phyloP scores from a whole-genome alignment of 108 stramenopile genomes.

The Cyclotella cryptica region DNA sequence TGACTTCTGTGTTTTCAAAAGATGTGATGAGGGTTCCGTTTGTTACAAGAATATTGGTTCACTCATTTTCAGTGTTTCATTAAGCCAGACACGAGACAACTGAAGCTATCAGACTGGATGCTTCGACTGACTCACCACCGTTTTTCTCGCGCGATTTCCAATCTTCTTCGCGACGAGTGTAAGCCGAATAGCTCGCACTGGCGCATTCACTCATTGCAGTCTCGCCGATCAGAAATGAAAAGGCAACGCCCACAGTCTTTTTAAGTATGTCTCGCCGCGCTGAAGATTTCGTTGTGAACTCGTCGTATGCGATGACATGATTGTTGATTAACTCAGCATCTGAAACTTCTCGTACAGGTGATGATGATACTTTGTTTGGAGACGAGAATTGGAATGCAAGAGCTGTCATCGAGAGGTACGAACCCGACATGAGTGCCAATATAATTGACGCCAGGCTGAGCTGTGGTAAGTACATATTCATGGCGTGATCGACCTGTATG shows the following conservation, averaged over 20 bases:
- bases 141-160: slow-evolving; percentile 72
- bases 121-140: slow-evolving; percentile 75
- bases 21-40: not conserved
- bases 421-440: no score
- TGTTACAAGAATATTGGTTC: not conserved
- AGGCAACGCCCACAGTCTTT: slow-evolving; percentile 20
- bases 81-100: no score
- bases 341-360: not conserved
- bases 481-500: no score
- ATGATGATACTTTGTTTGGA: no score
- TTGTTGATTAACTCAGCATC: not conserved
- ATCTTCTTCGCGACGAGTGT: slow-evolving; percentile 77
- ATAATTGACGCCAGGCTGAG: no score
- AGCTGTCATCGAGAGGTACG: no score
- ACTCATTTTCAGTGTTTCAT: not conserved
- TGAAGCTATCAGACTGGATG: no score
- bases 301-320: not conserved
- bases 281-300: not conserved
- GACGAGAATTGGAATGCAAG: no score
- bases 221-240: slow-evolving; percentile 40
- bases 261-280: slow-evolving; percentile 31
- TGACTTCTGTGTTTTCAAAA: slow-evolving; percentile 55
- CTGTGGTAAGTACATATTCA: no score
- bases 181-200: slow-evolving; percentile 69
- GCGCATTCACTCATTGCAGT: slow-evolving; percentile 37